Base-by-base conservation (phyloP, 352 stramenopile genomes). In the Globisporangium viniferum region DNA sequence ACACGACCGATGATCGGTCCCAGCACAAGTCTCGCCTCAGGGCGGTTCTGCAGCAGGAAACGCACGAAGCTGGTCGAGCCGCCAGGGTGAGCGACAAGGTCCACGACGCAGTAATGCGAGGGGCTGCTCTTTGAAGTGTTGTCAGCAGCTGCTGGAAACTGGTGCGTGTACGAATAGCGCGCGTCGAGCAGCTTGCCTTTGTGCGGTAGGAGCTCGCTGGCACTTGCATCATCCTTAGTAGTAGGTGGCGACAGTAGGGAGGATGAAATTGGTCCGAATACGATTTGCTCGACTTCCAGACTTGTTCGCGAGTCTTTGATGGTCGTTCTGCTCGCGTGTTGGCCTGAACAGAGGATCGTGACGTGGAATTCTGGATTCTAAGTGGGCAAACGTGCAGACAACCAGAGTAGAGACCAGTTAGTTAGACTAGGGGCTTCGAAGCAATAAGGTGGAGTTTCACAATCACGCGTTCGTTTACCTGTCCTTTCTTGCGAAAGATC, bases 1-100 rank as follows among this genome's bases (percentile, higher is more conserved):
- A 92, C 74, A 18, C 77, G 74, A 29, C 86, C 84, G 31, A 93
- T 65, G n/a, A 93, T 69, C 10, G 86, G 86, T 3, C 86, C 86
- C 8, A 92, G 31, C 29, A 91, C 35, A 1, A 93, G 51, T 1
- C 68, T 74, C 7, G 86, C 77, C 12, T 81, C 71, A 1, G 73
- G 66, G 15, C 75, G 68, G 31, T 75, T 62, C 44, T 80, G 66
- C 1, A 74, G 51, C 56, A 87, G 82, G 29, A 88, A 78, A 27
- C 73, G 72, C 10, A 79, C 58, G 3, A 60, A 59, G 59, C 67
- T 79, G 14, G 71, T 70, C 35, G 82, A 66, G 0, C 77, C 77
- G 14, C 62, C 55, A 9, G 69, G 48, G 27, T 93, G 86, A 6
- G 86, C 71, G 9, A 88, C 74, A 33, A 90, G 55, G 31, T 86